Percentiles rank a stretch among this genome's conserved stretches.
phyloP scores from a whole-genome alignment of 352 stramenopile genomes.

The Pythium insidiosum region DNA sequence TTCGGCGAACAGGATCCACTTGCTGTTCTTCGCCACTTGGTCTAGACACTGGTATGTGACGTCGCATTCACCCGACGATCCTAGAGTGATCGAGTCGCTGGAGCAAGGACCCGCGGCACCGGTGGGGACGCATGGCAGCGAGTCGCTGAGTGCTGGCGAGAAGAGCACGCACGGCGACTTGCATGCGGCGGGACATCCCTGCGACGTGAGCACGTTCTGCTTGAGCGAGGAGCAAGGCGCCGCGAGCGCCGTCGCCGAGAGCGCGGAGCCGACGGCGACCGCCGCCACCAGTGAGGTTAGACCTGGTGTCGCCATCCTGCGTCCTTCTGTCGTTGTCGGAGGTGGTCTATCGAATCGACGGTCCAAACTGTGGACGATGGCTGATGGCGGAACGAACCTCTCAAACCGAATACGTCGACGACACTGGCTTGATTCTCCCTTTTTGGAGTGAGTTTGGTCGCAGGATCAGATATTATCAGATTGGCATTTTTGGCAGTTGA shows the following conservation, averaged over 20 bases:
- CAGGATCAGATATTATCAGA: too few relatives aligned
- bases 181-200: constrained; percentile 30
- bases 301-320: too few relatives aligned
- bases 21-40: constrained; percentile 20
- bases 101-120: not conserved
- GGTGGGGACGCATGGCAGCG: constrained; percentile 17
- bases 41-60: constrained; percentile 55
- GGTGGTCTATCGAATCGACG: too few relatives aligned
- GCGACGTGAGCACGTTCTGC: constrained; percentile 42
- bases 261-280: not conserved
- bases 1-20: constrained; percentile 30
- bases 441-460: too few relatives aligned
- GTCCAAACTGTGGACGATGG: too few relatives aligned
- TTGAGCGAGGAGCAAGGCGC: constrained; percentile 29
- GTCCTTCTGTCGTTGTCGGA: too few relatives aligned
- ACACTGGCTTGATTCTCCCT: too few relatives aligned
- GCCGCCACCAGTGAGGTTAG: too few relatives aligned
- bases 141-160: constrained; percentile 26
- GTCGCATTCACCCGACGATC: constrained; percentile 15
- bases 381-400: too few relatives aligned
- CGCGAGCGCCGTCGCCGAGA: not conserved
- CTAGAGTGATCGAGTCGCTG: not conserved
- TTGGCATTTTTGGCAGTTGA: too few relatives aligned
- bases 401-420: too few relatives aligned
- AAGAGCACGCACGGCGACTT: constrained; percentile 36